Evolutionary conservation across 176 grass and related monocot species (phyloP).

Genomic region (Cenchrus fungigraminus): DNA sequence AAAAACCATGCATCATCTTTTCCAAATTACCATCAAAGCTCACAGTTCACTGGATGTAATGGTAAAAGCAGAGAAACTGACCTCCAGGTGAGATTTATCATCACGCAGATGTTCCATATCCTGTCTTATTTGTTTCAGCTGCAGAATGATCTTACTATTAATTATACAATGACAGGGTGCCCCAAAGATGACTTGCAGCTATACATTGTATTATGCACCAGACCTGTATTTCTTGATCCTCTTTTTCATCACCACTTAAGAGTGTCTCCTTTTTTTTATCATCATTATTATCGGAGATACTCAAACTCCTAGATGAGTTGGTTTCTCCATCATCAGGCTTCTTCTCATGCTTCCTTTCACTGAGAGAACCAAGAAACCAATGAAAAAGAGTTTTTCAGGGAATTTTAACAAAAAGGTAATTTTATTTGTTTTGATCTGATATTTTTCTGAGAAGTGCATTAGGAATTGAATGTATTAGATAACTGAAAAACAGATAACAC

Average conservation of each 20-base stretch:
- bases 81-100: slow-evolving; percentile 76
- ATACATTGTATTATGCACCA: slow-evolving; percentile 22
- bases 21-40: not conserved
- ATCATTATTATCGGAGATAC: slow-evolving; percentile 60
- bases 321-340: slow-evolving; percentile 73
- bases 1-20: not conserved
- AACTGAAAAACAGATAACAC: slow-evolving; percentile 1
- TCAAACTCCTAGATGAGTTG: slow-evolving; percentile 70
- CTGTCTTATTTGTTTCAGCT: slow-evolving; percentile 74
- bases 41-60: not conserved
- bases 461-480: not conserved
- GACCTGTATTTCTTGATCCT: slow-evolving; percentile 66
- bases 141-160: slow-evolving; percentile 42
- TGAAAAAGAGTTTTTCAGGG: not conserved
- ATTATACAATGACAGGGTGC: slow-evolving; percentile 15
- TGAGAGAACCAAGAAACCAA: slow-evolving; percentile 23
- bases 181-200: not conserved
- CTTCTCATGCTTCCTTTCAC: slow-evolving; percentile 78
- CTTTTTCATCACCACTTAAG: slow-evolving; percentile 65
- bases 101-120: slow-evolving; percentile 69
- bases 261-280: slow-evolving; percentile 64
- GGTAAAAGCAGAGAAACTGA: slow-evolving; percentile 41
- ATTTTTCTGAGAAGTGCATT: not conserved
- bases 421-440: not conserved
- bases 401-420: not conserved